A percentile compares a stretch with the other conserved stretches of the same genome.
phyloP scores from a whole-genome alignment of 495 filamentous ascomycete genomes.

The Penicillium ochrochloron region DNA sequence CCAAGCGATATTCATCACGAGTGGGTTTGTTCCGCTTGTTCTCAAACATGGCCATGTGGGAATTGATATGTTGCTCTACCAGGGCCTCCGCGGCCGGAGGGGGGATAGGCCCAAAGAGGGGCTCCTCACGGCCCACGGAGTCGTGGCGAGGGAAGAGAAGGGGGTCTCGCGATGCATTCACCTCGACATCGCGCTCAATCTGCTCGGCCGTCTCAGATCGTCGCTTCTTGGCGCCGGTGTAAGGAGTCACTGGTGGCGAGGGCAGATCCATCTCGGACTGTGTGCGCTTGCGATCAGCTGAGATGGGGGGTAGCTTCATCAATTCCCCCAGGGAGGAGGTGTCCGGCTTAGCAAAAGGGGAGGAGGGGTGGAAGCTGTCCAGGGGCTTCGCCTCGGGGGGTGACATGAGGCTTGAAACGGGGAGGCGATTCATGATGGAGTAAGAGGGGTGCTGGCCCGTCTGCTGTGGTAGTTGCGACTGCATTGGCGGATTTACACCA shows the following conservation, averaged over 20 bases:
- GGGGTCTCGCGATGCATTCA: slow-evolving; percentile 55
- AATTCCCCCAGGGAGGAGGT: slow-evolving; percentile 43
- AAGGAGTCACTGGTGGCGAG: slow-evolving; percentile 76
- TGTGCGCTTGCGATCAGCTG: slow-evolving; percentile 52
- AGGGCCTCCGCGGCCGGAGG: slow-evolving; percentile 54
- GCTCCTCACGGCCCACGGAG: slow-evolving; percentile 51
- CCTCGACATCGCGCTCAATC: slow-evolving; percentile 38
- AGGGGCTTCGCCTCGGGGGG: slow-evolving; percentile 69
- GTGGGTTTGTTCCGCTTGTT: slow-evolving; percentile 66
- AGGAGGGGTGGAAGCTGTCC: slow-evolving; percentile 60
- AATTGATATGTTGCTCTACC: slow-evolving; percentile 69
- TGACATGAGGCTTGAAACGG: slow-evolving; percentile 71
- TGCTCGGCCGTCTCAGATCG: slow-evolving; percentile 51
- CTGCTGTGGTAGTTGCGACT: slow-evolving; percentile 9
- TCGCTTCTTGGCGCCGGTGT: slow-evolving; percentile 57
- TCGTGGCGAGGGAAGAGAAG: slow-evolving; percentile 62
- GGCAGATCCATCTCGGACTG: slow-evolving; percentile 59
- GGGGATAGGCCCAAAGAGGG: slow-evolving; percentile 57
- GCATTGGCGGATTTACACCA: slow-evolving; percentile 10
- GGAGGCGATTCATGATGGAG: slow-evolving; percentile 54
- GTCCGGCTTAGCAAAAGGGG: slow-evolving; percentile 39
- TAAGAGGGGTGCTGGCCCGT: slow-evolving; percentile 14
- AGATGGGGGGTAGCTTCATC: slow-evolving; percentile 55
- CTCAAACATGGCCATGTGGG: slow-evolving; percentile 60
- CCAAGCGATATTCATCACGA: slow-evolving; percentile 70